Conservation (phyloP, 2,329 filamentous ascomycete species). For the Curvularia verruculosa region DNA sequence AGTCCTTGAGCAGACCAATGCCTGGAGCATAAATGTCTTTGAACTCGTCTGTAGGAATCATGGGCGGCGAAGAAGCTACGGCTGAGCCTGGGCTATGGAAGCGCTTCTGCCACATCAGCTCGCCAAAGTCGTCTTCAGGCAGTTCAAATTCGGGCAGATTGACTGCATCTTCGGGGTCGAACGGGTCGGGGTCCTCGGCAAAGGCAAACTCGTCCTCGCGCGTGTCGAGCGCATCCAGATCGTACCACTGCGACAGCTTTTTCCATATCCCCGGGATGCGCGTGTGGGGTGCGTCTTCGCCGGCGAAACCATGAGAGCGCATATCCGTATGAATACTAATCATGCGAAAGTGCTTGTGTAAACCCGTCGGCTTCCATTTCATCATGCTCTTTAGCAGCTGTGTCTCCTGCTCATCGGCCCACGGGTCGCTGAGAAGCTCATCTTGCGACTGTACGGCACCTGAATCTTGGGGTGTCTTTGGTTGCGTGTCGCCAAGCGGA, state of each 20-base stretch:
- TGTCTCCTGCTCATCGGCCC: constrained; percentile 95
- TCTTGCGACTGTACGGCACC: constrained; percentile 60
- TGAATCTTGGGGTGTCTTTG: constrained; percentile 49
- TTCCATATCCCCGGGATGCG: constrained; percentile 90
- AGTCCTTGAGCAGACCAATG: constrained; percentile 42
- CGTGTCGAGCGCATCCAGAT: constrained; percentile 84
- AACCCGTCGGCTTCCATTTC: constrained; percentile 89
- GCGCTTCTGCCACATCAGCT: constrained; percentile 53
- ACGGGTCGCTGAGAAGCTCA: constrained; percentile 69
- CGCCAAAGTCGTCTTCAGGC: constrained; percentile 52
- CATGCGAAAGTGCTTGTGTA: constrained; percentile 65
- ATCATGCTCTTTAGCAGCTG: constrained; percentile 93
- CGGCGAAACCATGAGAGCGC: constrained; percentile 67
- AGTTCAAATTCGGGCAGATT: constrained; percentile 50
- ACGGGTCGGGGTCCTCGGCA: constrained; percentile 62
- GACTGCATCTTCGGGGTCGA: constrained; percentile 45
- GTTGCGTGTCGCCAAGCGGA: constrained; percentile 51
- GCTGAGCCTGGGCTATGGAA: constrained; percentile 39
- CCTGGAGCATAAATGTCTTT: constrained; percentile 41
- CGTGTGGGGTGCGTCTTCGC: constrained; percentile 75
- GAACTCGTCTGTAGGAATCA: constrained; percentile 41
- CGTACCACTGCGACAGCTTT: constrained; percentile 83
- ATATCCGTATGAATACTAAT: constrained; percentile 47
- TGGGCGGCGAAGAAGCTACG: constrained; percentile 38
- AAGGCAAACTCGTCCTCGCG: constrained; percentile 68